These are phyloP conservation scores for Saturnispora silvae DNA, from an alignment of 805 yeast species.

Conservation along the genomic window DNA sequence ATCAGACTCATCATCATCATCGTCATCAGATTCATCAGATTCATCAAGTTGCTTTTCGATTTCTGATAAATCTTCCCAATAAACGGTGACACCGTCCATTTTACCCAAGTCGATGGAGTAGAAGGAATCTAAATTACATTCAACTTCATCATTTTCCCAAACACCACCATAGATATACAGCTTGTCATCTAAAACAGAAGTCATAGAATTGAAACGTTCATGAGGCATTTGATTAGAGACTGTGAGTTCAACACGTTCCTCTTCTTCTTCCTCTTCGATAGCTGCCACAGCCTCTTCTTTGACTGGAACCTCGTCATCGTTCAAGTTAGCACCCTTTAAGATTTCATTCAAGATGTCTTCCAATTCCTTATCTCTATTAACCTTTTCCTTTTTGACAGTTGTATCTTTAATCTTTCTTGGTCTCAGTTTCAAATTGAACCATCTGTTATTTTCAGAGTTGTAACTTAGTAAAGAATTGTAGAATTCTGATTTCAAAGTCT, in stretches of 20 bases:
- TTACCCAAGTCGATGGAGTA: conserved; percentile 79
- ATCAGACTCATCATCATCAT: conserved; percentile 57
- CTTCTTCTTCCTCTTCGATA: conserved; percentile 27
- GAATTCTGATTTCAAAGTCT: conserved; percentile 73
- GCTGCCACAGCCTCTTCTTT: conserved; percentile 18
- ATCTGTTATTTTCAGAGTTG: conserved; percentile 76
- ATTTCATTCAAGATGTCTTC: conserved; percentile 72
- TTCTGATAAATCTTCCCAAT: conserved; percentile 78
- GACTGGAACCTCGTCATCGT: conserved; percentile 31
- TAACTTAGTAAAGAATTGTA: conserved; percentile 73
- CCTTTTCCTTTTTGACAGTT: conserved; percentile 30
- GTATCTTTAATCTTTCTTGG: conserved; percentile 44
- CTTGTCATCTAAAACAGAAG: conserved; percentile 76
- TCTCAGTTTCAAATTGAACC: conserved; percentile 67
- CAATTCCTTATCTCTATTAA: conserved; percentile 64
- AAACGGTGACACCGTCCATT: conserved; percentile 76
- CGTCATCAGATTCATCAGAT: conserved; percentile 62
- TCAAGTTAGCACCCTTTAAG: conserved; percentile 60
- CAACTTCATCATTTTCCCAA: conserved; percentile 83
- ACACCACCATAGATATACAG: conserved; percentile 83
- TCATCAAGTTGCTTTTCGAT: conserved; percentile 48
- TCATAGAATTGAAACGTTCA: conserved; percentile 75
- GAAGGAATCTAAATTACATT: conserved; percentile 72
- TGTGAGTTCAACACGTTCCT: conserved; percentile 34
- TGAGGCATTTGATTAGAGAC: conserved; percentile 65